Conservation (phyloP, 371 early-diverging fungal species). For the Mucor ambiguus region DNA sequence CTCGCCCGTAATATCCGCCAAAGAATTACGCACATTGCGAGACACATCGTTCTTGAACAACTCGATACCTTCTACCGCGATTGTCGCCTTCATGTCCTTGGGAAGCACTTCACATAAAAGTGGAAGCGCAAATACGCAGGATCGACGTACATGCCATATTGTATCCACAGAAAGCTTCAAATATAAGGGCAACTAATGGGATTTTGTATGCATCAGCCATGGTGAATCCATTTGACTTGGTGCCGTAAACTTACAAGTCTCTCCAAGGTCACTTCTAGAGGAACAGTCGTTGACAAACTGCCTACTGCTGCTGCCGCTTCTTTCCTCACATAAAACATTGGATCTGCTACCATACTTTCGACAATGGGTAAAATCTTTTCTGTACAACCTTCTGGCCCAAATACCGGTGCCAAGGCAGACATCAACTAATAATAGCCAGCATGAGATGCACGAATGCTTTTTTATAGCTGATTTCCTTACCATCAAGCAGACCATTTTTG, state of each 20-base stretch:
- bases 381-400: slow-evolving; percentile 47
- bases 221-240: no score
- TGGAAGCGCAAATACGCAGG: slow-evolving; percentile 50
- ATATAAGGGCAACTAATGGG: slow-evolving; percentile 42
- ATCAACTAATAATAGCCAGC: slow-evolving; percentile 35
- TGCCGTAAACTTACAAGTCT: slow-evolving; percentile 33
- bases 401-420: slow-evolving; percentile 35
- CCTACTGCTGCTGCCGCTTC: slow-evolving; percentile 54
- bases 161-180: slow-evolving; percentile 44
- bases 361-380: slow-evolving; percentile 47
- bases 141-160: slow-evolving; percentile 57
- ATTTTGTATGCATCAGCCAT: neutral
- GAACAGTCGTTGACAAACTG: slow-evolving; percentile 35
- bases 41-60: slow-evolving; percentile 50
- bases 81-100: slow-evolving; percentile 30
- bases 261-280: slow-evolving; percentile 27
- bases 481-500: slow-evolving; percentile 49
- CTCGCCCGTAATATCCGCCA: slow-evolving; percentile 53
- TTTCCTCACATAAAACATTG: slow-evolving; percentile 57
- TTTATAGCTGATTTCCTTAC: slow-evolving; percentile 17
- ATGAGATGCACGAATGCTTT: neutral
- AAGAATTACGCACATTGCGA: slow-evolving; percentile 48
- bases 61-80: slow-evolving; percentile 40
- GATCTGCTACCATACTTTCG: slow-evolving; percentile 40
- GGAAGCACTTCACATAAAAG: slow-evolving; percentile 45